These are phyloP conservation scores for Gentiana macrophylla DNA, from an alignment of 257 asterid species.

Conservation along the genomic window DNA sequence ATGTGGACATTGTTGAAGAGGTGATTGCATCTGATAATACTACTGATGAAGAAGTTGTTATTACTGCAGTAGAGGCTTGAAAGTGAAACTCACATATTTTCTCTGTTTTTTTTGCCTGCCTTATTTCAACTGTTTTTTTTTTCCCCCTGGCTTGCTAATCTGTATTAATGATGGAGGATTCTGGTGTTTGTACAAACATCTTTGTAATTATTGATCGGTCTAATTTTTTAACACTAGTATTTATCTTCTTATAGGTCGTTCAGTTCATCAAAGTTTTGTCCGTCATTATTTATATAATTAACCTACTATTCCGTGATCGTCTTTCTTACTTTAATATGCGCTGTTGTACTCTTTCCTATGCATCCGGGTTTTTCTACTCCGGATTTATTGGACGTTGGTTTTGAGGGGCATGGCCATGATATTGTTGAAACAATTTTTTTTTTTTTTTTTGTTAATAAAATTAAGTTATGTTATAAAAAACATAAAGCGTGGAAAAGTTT, in stretches of 20 bases:
- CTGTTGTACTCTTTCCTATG: too few species aligned
- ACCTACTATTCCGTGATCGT: too few species aligned
- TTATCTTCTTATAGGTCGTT: neutral
- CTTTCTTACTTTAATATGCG: too few species aligned
- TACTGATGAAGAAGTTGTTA: constrained; percentile 45
- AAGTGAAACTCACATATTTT: neutral
- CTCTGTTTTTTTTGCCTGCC: neutral
- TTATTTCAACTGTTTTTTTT: neutral
- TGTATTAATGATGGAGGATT: neutral
- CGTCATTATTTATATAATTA: too few species aligned
- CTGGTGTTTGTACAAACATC: neutral
- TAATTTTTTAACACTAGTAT: neutral
- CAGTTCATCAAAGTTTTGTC: constrained; percentile 15
- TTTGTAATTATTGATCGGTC: constrained; percentile 6
- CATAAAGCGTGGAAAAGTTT: too few species aligned
- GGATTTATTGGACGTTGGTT: too few species aligned
- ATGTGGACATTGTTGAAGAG: constrained; percentile 17
- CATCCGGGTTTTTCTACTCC: too few species aligned
- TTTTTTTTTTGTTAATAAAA: too few species aligned
- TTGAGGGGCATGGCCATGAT: too few species aligned
- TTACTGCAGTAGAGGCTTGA: constrained; percentile 53
- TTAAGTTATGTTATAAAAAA: too few species aligned
- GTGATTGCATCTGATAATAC: constrained; percentile 31
- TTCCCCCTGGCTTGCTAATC: neutral
- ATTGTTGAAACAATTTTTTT: too few species aligned